These are phyloP conservation scores for Mycena amicta DNA, from an alignment of 768 basidiomycete genomes.

Conservation along the genomic window DNA sequence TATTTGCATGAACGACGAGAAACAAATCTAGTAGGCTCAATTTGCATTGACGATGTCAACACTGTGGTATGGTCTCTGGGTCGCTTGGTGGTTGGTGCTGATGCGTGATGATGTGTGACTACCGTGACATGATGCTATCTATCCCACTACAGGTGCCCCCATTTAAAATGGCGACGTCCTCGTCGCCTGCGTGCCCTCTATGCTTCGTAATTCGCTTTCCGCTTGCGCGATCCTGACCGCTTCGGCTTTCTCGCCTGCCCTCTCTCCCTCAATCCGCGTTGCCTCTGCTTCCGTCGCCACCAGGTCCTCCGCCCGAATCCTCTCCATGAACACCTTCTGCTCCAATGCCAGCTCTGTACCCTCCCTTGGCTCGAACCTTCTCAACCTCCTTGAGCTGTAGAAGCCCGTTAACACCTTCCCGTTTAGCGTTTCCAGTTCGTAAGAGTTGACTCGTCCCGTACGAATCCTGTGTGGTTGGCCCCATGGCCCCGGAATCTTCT, in stretches of 20 bases:
- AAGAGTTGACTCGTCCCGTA: constrained; percentile 15
- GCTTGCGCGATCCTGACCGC: background rate
- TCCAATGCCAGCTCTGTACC: background rate
- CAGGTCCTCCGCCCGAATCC: background rate
- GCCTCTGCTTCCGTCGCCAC: background rate
- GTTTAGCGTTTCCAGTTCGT: constrained; percentile 15
- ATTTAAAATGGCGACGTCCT: background rate
- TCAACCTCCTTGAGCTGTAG: background rate
- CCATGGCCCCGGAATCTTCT: constrained; percentile 36
- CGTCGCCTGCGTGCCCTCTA: background rate
- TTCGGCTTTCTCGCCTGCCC: background rate
- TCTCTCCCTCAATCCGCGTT: background rate
- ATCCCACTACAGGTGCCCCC: background rate
- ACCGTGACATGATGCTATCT: too few relatives aligned
- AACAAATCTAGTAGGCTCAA: too few relatives aligned
- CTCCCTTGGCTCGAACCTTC: background rate
- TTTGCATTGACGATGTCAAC: too few relatives aligned
- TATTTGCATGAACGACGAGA: too few relatives aligned
- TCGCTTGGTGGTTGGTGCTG: too few relatives aligned
- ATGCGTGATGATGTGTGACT: background rate
- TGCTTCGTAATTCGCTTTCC: background rate
- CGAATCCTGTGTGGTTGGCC: constrained; percentile 25
- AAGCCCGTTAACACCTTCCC: background rate
- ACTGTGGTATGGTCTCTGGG: too few relatives aligned
- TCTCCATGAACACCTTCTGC: background rate